Conservation (phyloP, 305 asterid species). For the Fraxinus latifolia region DNA sequence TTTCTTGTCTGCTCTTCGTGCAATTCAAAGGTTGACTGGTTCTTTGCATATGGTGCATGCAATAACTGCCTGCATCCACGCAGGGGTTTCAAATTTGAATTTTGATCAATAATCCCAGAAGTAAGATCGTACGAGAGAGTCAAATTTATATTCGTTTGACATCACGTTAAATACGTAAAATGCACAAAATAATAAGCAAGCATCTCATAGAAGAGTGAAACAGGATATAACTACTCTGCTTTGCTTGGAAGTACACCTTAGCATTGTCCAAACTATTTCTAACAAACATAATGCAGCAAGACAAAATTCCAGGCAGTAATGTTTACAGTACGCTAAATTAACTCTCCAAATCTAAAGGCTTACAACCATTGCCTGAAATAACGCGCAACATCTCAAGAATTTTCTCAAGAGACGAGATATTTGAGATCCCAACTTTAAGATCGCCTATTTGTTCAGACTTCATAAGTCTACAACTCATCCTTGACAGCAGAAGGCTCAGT, state of each 20-base stretch:
- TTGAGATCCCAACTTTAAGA: not conserved
- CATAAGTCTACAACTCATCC: slow-evolving; percentile 57
- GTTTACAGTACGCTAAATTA: slow-evolving; percentile 24
- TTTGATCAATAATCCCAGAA: not conserved
- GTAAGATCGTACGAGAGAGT: not conserved
- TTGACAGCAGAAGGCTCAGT: slow-evolving; percentile 28
- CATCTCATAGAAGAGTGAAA: not conserved
- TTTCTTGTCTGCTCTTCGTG: not conserved
- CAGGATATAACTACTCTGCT: not conserved
- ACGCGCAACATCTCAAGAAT: not conserved
- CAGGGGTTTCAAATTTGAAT: not conserved
- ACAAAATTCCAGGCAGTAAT: slow-evolving; percentile 30
- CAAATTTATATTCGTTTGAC: not conserved
- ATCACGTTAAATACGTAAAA: not conserved
- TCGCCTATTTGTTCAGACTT: not conserved
- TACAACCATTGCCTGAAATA: not conserved
- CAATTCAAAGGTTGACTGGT: too few species aligned
- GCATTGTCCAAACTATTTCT: not conserved
- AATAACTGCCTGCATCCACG: too few species aligned
- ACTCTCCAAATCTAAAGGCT: not conserved
- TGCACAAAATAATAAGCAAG: not conserved
- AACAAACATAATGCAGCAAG: not conserved
- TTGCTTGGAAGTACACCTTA: not conserved
- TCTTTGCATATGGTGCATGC: too few species aligned
- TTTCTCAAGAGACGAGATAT: not conserved